Conservation (phyloP, 208 protist genomes). For the Tritrichomonas musculus region DNA sequence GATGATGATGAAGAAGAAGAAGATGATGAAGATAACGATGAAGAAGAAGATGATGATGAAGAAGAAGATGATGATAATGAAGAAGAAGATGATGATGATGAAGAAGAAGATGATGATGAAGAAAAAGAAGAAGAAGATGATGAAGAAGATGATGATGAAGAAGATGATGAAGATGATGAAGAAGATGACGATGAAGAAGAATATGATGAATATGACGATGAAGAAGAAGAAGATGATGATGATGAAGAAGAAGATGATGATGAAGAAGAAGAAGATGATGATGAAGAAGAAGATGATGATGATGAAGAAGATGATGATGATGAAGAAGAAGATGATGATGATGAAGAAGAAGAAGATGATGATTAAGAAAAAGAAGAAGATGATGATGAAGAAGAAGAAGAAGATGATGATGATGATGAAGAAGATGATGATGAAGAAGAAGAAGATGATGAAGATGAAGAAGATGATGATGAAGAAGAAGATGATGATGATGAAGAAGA, state of each 20-base stretch:
- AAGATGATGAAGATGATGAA: not conserved
- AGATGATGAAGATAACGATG: not conserved
- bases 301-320: slow-evolving; percentile 13
- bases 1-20: not conserved
- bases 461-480: not conserved
- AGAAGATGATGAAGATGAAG: not conserved
- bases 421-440: slow-evolving; percentile 3
- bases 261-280: not conserved
- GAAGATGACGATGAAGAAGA: too few species aligned
- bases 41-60: not conserved
- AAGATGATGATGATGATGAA: slow-evolving; percentile 21
- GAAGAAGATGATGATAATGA: too few species aligned
- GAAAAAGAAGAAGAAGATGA: not conserved
- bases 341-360: too few species aligned
- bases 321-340: slow-evolving; percentile 3
- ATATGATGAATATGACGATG: too few species aligned
- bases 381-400: not conserved
- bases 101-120: too few species aligned
- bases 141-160: not conserved
- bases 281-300: not conserved
- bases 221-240: not conserved
- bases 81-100: too few species aligned
- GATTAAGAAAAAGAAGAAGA: too few species aligned
- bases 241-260: not conserved
- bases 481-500: slow-evolving; percentile 3